Percentiles rank a stretch among this genome's conserved stretches.
These are phyloP conservation scores for Pseudonitzschia pungens DNA, from an alignment of 108 stramenopile genomes.

Conservation along the genomic window DNA sequence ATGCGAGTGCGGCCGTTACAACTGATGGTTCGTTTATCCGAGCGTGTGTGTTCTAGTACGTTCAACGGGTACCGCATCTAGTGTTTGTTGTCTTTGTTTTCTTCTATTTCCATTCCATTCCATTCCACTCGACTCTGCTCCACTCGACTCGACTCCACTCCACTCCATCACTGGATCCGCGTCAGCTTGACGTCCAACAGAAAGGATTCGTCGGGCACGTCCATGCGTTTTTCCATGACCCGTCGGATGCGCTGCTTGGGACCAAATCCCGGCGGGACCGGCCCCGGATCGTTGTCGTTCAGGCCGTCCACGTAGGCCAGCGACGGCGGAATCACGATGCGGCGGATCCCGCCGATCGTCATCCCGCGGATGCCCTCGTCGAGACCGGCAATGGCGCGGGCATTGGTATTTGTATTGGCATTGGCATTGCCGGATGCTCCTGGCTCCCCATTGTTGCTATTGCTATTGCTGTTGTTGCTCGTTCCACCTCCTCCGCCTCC, in stretches of 20 bases:
- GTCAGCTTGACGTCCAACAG: conserved; percentile 33
- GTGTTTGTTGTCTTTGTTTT: too few species aligned
- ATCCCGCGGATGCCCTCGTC: conserved; percentile 52
- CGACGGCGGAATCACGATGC: conserved; percentile 58
- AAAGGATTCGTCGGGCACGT: conserved; percentile 35
- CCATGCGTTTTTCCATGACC: conserved; percentile 34
- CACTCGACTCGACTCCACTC: too few species aligned
- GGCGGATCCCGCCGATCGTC: conserved; percentile 50
- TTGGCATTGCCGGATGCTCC: background rate
- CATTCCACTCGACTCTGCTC: too few species aligned
- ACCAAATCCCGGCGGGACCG: conserved; percentile 36
- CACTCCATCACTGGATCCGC: conserved; percentile 15
- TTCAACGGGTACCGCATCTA: too few species aligned
- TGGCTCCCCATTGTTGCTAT: too few species aligned
- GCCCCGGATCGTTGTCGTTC: conserved; percentile 25
- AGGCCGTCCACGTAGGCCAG: conserved; percentile 33
- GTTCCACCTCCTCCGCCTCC: conserved; percentile 35
- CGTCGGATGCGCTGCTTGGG: conserved; percentile 34
- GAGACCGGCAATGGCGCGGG: conserved; percentile 16
- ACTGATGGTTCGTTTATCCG: too few species aligned
- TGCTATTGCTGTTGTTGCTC: too few species aligned
- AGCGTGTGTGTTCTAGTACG: too few species aligned
- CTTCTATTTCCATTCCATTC: too few species aligned
- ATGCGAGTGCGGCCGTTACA: too few species aligned
- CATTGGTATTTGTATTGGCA: background rate